Base-by-base conservation (phyloP, 1,284 basidiomycete species). In the Anthracocystis walkeri region DNA sequence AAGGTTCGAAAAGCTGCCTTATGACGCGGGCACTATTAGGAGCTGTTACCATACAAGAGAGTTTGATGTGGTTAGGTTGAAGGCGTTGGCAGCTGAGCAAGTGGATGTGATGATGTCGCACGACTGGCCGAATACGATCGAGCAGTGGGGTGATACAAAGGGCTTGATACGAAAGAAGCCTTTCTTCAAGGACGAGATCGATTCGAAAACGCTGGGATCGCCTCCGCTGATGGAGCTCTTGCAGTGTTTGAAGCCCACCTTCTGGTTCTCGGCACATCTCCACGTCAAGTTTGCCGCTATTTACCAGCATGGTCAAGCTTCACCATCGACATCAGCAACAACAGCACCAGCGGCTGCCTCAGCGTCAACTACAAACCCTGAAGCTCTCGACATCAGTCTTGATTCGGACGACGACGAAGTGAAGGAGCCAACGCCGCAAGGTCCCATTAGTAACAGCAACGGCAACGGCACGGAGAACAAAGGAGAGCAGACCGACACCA, bases 261-360 rank as follows among this genome's bases (percentile, higher is more conserved):
- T 92, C 89, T 99, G 97, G 97, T 98, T 98, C 85, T 87, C 93
- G 1, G 97, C 95, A 0, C 97, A 99, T 87, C 82, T 99, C 54
- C 97, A 99, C 83, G 92, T 92, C 68, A 91, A 92, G 54, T 89
- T 82, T 38, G 71, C 82, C 11, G 82, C 83, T 6, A 14, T 69
- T 10, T 76, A 62, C 52, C 29, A 45, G 2, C 74, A 76, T 40
- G 40, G 40, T 21, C 31, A 58, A 12, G 29, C 42, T 3, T 33
- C 51, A 14, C 21, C 55, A 42, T 35, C 60, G 23, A n/a, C 50
- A 16, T 25, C 45, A 49, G 20, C 58, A 4, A 16, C 49, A 10
- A n/a, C 27, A 18, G 3, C 31, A 8, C 2, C 21, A 40, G 50
- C 46, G 11, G 31, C 27, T 21, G 3, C 31, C 7, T 3, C 21